Conservation (phyloP, 192 early-diverging fungal species). For the Coemansia sp. region DNA sequence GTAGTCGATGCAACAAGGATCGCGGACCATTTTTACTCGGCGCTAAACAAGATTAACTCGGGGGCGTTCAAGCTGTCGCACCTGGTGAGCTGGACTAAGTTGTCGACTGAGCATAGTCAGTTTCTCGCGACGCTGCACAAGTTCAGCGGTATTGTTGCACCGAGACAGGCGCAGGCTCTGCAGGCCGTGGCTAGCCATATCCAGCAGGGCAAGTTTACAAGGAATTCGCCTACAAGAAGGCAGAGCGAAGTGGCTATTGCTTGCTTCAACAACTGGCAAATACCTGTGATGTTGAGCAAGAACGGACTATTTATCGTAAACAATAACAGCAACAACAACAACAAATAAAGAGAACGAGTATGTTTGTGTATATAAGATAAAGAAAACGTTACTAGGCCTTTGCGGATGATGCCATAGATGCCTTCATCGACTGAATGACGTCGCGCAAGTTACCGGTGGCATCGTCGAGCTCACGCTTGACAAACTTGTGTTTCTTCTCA, state of each 20-base stretch:
- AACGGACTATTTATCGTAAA: neutral
- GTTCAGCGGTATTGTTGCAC: constrained; percentile 15
- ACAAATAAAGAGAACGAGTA: neutral
- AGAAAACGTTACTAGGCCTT: neutral
- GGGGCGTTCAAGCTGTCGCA: constrained; percentile 30
- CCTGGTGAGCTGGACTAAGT: constrained; percentile 37
- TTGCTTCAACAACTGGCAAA: constrained; percentile 20
- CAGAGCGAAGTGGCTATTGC: constrained; percentile 21
- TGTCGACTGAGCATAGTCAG: constrained; percentile 15
- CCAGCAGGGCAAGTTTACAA: neutral
- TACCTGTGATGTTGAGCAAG: neutral
- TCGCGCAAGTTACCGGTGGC: constrained; percentile 37
- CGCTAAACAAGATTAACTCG: constrained; percentile 21
- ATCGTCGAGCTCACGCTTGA: constrained; percentile 38
- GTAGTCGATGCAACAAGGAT: constrained; percentile 15
- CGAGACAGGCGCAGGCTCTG: constrained; percentile 13
- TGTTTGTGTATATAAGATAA: no score
- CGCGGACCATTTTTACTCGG: constrained; percentile 17
- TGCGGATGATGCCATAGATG: neutral
- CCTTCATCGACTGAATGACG: constrained; percentile 23
- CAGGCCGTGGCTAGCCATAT: constrained; percentile 1
- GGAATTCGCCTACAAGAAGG: neutral
- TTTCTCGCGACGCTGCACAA: constrained; percentile 24
- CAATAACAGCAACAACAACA: constrained; percentile 2
- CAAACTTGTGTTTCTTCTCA: constrained; percentile 53